Evolutionary conservation across 2,329 filamentous ascomycete genomes (phyloP).

Genomic region (Aspergillus melleus): DNA sequence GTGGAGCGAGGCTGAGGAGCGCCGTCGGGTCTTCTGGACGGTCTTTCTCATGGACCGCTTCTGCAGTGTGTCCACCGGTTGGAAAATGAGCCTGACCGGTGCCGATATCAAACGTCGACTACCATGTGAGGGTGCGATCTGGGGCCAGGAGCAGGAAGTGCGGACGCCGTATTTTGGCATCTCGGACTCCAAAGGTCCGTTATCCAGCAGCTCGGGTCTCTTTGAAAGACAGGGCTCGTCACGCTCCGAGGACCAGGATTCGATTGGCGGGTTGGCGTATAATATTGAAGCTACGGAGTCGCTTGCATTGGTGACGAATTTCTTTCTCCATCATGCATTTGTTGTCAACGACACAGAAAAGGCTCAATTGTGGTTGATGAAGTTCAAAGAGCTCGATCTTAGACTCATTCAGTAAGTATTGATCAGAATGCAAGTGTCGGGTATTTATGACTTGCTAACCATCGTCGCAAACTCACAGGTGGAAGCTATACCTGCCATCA

Average conservation of each 20-base stretch:
- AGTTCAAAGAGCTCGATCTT: constrained; percentile 28
- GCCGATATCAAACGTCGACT: constrained; percentile 36
- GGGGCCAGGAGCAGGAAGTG: constrained; percentile 27
- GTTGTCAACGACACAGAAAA: constrained; percentile 28
- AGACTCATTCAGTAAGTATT: constrained; percentile 25
- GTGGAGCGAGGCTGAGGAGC: constrained; percentile 38
- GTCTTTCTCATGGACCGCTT: constrained; percentile 41
- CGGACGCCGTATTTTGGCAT: constrained; percentile 45
- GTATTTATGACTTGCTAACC: too few species aligned
- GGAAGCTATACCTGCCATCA: constrained; percentile 32
- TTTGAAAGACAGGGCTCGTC: neutral
- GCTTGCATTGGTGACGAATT: constrained; percentile 35
- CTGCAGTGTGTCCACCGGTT: constrained; percentile 37
- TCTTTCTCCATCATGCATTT: constrained; percentile 36
- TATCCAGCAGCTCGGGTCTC: neutral
- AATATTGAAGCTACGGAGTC: constrained; percentile 34
- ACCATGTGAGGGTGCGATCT: constrained; percentile 36
- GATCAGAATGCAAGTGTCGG: too few species aligned
- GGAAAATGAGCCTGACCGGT: constrained; percentile 36
- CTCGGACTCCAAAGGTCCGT: constrained; percentile 26
- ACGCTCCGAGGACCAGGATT: constrained; percentile 10
- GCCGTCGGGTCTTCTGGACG: constrained; percentile 40
- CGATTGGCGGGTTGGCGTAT: constrained; percentile 23
- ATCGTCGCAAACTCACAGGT: neutral
- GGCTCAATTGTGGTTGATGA: constrained; percentile 35